Conservation (phyloP, 352 stramenopile genomes). For the Peronosclerospora sorghi region DNA sequence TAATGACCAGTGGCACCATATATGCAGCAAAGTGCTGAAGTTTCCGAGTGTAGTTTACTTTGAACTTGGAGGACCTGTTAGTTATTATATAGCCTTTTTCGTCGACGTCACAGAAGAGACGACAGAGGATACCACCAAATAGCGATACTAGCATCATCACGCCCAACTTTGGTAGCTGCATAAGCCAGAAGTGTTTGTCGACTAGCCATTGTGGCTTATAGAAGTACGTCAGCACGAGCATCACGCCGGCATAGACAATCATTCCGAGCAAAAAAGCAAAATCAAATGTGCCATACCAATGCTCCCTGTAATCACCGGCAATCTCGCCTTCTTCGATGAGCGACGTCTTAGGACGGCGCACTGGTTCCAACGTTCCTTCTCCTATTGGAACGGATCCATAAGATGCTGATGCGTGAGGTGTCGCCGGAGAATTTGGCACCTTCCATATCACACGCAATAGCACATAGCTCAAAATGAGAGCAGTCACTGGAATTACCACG, state of each 20-base stretch:
- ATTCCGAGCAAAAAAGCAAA: not conserved
- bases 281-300: not conserved
- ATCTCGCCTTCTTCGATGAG: slow-evolving; percentile 55
- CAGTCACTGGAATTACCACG: slow-evolving; percentile 26
- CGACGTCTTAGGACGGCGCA: slow-evolving; percentile 46
- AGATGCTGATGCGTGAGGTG: slow-evolving; percentile 22
- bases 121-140: slow-evolving; percentile 59
- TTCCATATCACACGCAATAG: slow-evolving; percentile 56
- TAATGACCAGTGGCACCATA: slow-evolving; percentile 70
- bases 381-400: slow-evolving; percentile 30
- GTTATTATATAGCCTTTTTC: slow-evolving; percentile 79
- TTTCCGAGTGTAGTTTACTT: slow-evolving; percentile 86
- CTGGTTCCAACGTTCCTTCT: no score
- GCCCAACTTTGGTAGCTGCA: slow-evolving; percentile 49
- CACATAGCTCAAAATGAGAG: slow-evolving; percentile 47
- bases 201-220: slow-evolving; percentile 44
- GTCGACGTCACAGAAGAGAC: slow-evolving; percentile 69
- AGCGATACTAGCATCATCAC: slow-evolving; percentile 73
- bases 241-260: slow-evolving; percentile 19
- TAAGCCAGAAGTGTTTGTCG: slow-evolving; percentile 44
- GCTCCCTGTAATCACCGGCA: slow-evolving; percentile 34
- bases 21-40: slow-evolving; percentile 77
- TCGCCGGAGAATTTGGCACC: slow-evolving; percentile 29
- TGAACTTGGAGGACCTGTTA: slow-evolving; percentile 73
- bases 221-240: slow-evolving; percentile 47